Conservation (phyloP, 805 yeast species). For the Yamadazyma laniorum region DNA sequence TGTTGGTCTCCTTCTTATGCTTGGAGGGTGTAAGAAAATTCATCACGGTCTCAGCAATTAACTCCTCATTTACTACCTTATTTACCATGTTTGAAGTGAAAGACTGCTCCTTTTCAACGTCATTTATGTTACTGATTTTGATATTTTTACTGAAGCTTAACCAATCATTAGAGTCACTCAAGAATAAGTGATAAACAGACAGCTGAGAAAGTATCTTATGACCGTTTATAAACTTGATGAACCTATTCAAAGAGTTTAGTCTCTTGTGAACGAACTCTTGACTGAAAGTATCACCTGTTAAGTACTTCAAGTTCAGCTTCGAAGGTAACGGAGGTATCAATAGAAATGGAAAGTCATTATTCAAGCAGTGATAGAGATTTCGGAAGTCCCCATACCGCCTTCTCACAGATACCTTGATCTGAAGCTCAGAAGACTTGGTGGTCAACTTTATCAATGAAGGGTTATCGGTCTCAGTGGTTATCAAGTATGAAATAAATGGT, state of each 20-base stretch:
- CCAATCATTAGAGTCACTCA: constrained; percentile 74
- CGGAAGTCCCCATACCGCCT: constrained; percentile 88
- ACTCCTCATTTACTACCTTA: constrained; percentile 59
- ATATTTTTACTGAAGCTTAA: constrained; percentile 59
- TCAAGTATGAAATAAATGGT: constrained; percentile 70
- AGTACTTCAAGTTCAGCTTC: constrained; percentile 83
- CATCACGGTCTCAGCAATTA: constrained; percentile 87
- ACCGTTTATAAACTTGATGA: constrained; percentile 64
- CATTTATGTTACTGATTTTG: constrained; percentile 30
- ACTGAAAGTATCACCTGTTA: constrained; percentile 91
- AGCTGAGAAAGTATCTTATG: constrained; percentile 75
- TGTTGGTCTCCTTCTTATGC: constrained; percentile 72
- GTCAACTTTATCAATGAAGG: constrained; percentile 49
- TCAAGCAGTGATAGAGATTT: constrained; percentile 68
- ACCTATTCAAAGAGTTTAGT: constrained; percentile 75
- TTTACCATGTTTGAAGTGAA: constrained; percentile 29
- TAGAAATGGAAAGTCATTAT: constrained; percentile 78
- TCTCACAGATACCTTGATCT: constrained; percentile 49
- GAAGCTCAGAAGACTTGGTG: constrained; percentile 18
- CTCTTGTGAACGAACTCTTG: constrained; percentile 80
- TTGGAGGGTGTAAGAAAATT: constrained; percentile 80
- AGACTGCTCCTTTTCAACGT: constrained; percentile 15
- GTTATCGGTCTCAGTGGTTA: constrained; percentile 61
- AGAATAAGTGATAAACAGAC: constrained; percentile 64
- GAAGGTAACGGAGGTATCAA: constrained; percentile 94